Evolutionary conservation across 768 basidiomycete species (phyloP).

Genomic region (Collybiopsis luxurians): DNA sequence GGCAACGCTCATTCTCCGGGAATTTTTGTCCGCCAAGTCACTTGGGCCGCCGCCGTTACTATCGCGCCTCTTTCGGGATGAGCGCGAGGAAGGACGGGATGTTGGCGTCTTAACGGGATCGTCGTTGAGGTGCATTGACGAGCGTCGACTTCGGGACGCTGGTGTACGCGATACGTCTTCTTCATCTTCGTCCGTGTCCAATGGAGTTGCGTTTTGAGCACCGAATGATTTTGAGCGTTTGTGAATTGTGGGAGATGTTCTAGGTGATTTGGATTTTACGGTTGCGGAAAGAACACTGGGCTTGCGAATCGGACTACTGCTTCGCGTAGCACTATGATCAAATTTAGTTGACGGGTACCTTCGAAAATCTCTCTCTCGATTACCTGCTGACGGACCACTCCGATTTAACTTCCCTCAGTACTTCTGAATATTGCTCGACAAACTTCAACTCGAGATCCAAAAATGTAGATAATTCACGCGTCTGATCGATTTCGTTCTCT

Average conservation of each 20-base stretch:
- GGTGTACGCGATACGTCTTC: constrained; percentile 10
- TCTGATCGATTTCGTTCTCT: constrained; percentile 71
- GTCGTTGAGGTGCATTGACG: constrained; percentile 30
- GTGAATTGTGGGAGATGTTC: background rate
- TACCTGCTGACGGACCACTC: constrained; percentile 65
- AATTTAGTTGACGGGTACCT: background rate
- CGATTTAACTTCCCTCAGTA: constrained; percentile 64
- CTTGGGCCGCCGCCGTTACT: constrained; percentile 45
- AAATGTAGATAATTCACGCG: constrained; percentile 67
- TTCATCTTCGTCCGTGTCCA: constrained; percentile 26
- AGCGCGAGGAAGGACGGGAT: constrained; percentile 56
- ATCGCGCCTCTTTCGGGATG: constrained; percentile 64
- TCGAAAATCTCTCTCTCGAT: background rate
- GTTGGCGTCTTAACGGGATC: constrained; percentile 37
- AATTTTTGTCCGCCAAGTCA: constrained; percentile 29
- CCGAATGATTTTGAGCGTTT: background rate
- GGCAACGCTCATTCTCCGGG: constrained; percentile 45
- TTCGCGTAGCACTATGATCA: background rate
- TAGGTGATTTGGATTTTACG: background rate
- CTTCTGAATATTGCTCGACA: constrained; percentile 68
- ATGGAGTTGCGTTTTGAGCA: background rate
- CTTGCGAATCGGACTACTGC: background rate
- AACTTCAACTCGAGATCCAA: constrained; percentile 75
- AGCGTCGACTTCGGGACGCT: constrained; percentile 22
- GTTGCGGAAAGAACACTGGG: background rate